Percentiles rank a stretch among this genome's conserved stretches.
Evolutionary conservation across 345 rosid species (phyloP).

Genomic region (Barbarea vulgaris): DNA sequence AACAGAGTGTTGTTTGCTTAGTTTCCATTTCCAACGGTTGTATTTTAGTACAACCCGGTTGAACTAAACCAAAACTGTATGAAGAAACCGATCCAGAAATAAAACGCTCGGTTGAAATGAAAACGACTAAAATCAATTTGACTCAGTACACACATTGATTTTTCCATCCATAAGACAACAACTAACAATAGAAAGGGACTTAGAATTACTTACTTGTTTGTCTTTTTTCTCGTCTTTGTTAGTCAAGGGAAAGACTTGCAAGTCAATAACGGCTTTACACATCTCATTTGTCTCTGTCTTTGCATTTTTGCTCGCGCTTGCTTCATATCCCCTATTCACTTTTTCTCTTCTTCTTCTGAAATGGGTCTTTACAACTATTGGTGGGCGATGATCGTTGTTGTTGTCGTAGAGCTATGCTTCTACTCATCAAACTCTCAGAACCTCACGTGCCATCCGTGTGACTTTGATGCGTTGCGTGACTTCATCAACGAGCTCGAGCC

Average conservation of each 20-base stretch:
- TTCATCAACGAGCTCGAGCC: slow-evolving; percentile 44
- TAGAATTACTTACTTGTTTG: too few relatives aligned
- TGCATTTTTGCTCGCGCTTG: too few relatives aligned
- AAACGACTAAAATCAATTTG: too few relatives aligned
- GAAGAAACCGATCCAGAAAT: neutral
- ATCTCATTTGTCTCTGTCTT: too few relatives aligned
- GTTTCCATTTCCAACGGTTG: slow-evolving; percentile 8
- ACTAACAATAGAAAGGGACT: too few relatives aligned
- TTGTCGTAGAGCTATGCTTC: slow-evolving; percentile 34
- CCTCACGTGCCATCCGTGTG: slow-evolving; percentile 53
- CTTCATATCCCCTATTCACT: neutral
- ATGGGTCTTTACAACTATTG: slow-evolving; percentile 46
- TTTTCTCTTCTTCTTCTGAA: neutral
- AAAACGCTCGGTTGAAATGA: too few relatives aligned
- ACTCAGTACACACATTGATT: too few relatives aligned
- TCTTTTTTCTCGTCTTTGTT: too few relatives aligned
- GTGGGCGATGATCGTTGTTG: slow-evolving; percentile 33
- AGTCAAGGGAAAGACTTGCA: too few relatives aligned
- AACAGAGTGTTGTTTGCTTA: slow-evolving; percentile 7
- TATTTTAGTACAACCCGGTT: neutral
- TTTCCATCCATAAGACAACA: too few relatives aligned
- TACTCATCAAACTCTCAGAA: slow-evolving; percentile 39
- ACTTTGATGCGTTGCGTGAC: slow-evolving; percentile 48
- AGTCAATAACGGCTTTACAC: too few relatives aligned
- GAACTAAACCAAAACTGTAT: neutral